Percentiles rank a stretch among this genome's conserved stretches.
These are phyloP conservation scores for Pleoardoris graminearum DNA, from an alignment of 2,329 filamentous ascomycete genomes.

Conservation along the genomic window DNA sequence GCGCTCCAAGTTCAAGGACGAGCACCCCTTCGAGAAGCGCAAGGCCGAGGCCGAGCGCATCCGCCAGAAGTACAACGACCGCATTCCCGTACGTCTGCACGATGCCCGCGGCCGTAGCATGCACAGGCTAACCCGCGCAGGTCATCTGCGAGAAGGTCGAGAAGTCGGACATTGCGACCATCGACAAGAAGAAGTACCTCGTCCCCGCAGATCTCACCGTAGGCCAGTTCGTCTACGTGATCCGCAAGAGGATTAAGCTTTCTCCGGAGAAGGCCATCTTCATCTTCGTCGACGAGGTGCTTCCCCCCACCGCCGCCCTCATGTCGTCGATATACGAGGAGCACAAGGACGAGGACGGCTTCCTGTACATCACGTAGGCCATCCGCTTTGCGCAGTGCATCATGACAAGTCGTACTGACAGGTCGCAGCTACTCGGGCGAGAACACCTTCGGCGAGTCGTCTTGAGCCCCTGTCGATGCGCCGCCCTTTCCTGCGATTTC, in stretches of 20 bases:
- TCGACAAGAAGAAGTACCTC: constrained; percentile 99
- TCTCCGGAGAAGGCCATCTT: constrained; percentile 99
- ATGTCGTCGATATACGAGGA: constrained; percentile 99
- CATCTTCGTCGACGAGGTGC: constrained; percentile 98
- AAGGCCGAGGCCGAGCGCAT: constrained; percentile 99
- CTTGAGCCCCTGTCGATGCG: constrained; percentile 27
- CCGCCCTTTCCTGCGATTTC: constrained; percentile 1
- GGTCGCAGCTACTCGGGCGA: constrained; percentile 81
- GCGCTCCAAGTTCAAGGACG: constrained; percentile 99
- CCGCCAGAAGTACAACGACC: constrained; percentile 97
- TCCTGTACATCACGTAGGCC: constrained; percentile 93
- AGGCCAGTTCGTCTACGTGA: constrained; percentile 99
- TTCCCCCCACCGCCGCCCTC: constrained; percentile 92
- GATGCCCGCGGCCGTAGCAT: constrained; percentile 9
- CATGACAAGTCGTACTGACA: constrained; percentile 24
- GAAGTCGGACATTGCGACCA: constrained; percentile 98
- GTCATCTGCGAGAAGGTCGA: constrained; percentile 99
- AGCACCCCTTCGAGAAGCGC: constrained; percentile 99
- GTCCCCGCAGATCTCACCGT: constrained; percentile 97
- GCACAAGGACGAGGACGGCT: constrained; percentile 88
- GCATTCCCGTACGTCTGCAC: constrained; percentile 87
- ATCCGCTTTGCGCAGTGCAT: neutral
- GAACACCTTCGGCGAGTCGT: constrained; percentile 84
- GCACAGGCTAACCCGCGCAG: constrained; percentile 53
- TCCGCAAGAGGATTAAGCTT: constrained; percentile 99